Evolutionary conservation across 371 early-diverging fungal genomes (phyloP), one percentile per base, ranked within the genome.

Genomic region (Actinomortierella wolfii): DNA sequence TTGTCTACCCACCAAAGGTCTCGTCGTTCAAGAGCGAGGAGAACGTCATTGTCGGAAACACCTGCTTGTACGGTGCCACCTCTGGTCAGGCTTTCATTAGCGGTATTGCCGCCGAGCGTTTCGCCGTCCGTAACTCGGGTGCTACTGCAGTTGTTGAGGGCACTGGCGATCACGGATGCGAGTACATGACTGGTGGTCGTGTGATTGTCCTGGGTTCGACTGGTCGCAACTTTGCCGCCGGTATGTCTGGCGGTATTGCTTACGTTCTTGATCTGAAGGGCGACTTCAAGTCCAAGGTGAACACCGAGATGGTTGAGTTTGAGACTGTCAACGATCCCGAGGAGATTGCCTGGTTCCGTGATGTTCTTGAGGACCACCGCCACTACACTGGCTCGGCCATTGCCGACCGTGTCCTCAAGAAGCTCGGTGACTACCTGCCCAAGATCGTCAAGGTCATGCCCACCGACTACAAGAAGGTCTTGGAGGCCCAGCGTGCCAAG

Each of bases 161-260:
- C 61, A 90, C 92, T 9, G 97, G 98, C 58, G 98, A 98, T 79
- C 98, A 98, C 76, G 98, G 97, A 51, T 97, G 97, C 80, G 98
- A 98, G 81, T 98, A 98, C 84, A 96, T 96, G 97, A 96, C 97
- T 14, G 97, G 95, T 39, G 97, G 96, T 43, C 84, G 92, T 20
- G 90, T 89, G 28, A 83, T 96, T 42, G 86, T 95, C 48, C 81
- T 96, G 4, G 97, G 95, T 54, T 56, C 65, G 42, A 90, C 90
- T 15, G 97, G 97, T 13, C 88, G 93, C 67, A 96, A 96, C 83
- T 95, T 96, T 82, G 97, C 95, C n/a, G 95, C 91, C 2, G 91
- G 97, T 64, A 96, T 96, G 97, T 87, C 87, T 57, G 97, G 97
- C 41, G 97, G 97, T 68, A 88, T 95, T 60, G 94, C 97, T 15